phyloP scores from a whole-genome alignment of 2,329 filamentous ascomycete species.

The Clonostachys rosea region DNA sequence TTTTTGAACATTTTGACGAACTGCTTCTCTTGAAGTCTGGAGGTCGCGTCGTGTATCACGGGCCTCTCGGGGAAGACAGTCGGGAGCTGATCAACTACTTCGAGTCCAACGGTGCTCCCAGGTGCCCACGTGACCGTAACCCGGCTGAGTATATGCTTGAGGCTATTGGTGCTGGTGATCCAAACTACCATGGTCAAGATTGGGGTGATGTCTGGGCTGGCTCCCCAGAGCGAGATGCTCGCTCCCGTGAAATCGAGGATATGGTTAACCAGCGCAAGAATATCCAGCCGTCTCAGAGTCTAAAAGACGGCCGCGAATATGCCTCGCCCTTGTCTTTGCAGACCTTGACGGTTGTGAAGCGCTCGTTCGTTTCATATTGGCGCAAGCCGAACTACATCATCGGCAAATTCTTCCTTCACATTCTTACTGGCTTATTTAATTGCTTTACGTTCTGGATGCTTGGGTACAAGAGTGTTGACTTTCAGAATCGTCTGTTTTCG shows the following conservation, averaged over 20 bases:
- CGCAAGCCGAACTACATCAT: conserved; percentile 58
- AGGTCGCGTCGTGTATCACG: conserved; percentile 49
- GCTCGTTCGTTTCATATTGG: conserved; percentile 61
- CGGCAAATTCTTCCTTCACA: conserved; percentile 58
- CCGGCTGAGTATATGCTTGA: conserved; percentile 53
- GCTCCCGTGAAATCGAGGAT: conserved; percentile 44
- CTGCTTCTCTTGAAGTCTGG: conserved; percentile 48
- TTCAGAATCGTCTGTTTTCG: conserved; percentile 69
- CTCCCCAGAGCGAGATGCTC: conserved; percentile 40
- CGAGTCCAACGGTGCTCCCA: conserved; percentile 37
- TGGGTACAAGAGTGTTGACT: conserved; percentile 51
- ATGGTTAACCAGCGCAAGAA: conserved; percentile 41
- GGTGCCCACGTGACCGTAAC: conserved; percentile 42
- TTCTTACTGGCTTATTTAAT: conserved; percentile 63
- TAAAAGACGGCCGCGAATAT: conserved; percentile 53
- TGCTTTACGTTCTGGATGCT: conserved; percentile 67
- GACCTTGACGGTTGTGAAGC: conserved; percentile 45
- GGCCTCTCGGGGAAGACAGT: conserved; percentile 45
- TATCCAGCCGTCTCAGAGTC: conserved; percentile 24
- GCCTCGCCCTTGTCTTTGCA: conserved; percentile 56
- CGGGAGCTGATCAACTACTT: conserved; percentile 46
- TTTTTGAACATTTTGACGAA: conserved; percentile 54
- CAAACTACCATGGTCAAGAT: conserved; percentile 54
- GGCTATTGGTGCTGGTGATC: conserved; percentile 57
- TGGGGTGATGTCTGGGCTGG: conserved; percentile 58